Evolutionary conservation across 2,329 filamentous ascomycete species (phyloP), one percentile per base, ranked within the genome.

Genomic region (Calonectria honghensis): DNA sequence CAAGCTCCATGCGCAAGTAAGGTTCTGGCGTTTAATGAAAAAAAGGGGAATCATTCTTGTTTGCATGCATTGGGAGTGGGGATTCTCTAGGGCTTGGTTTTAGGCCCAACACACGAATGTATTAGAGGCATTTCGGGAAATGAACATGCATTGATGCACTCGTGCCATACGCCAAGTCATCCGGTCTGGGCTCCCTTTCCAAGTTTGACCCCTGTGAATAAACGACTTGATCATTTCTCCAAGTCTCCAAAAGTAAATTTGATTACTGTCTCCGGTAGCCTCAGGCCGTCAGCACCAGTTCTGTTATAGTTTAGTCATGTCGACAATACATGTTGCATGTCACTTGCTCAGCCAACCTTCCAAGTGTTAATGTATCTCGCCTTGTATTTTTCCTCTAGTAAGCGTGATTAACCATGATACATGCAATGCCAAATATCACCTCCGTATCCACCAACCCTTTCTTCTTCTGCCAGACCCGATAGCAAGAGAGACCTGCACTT

Each of bases 1-100:
- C 96, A 84, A 97, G 95, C 88, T 98, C 96, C 85, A 95, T 97
- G 94, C 93, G 91, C 91, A 96, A 96, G 91, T 96, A 95, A 90
- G 90, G 74, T 78, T 81, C 77, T 79, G 81, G 84, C 82, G 82
- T 84, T 83, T 81, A 79, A 81, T 81, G 78, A 81, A 82, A 79
- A 79, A 78, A 82, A 81, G 80, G 79, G 80, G 80, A 82, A 81
- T 83, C 81, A 80, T 82, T 85, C 84, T 85, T 83, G 79, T 85
- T 83, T 85, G 82, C 84, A 85, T 85, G 84, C 84, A 84, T 85
- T 83, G 78, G 84, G 85, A 85, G 83, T 85, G 85, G 83, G 82
- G 82, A 81, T 82, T 83, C 80, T 81, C 77, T 81, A 75, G 77
- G 81, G 80, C 77, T 82, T 77, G 73, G 71, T 77, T 83, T 82